Evolutionary conservation across 2,329 filamentous ascomycete species (phyloP).

Genomic region (Scopulariopsis brevicaulis): DNA sequence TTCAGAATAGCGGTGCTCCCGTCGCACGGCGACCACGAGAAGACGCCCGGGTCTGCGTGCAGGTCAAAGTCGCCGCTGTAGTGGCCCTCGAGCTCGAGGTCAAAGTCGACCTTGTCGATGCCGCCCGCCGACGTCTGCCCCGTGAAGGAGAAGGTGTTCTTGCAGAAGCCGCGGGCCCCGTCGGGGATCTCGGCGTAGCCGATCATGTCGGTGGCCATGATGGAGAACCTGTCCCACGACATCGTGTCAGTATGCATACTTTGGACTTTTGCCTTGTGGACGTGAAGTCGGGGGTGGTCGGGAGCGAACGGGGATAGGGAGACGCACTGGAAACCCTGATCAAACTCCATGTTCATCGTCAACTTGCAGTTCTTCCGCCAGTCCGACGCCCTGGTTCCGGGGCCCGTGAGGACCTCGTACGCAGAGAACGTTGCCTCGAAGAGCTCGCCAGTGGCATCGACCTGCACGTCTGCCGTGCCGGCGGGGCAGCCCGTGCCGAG

Average conservation of each 20-base stretch:
- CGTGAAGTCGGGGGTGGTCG: too few relatives aligned
- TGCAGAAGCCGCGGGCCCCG: conserved; percentile 11
- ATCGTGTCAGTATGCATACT: too few relatives aligned
- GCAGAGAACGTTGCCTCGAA: conserved; percentile 15
- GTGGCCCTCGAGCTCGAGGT: conserved; percentile 8
- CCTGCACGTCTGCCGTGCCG: conserved; percentile 12
- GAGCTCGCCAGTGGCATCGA: conserved; percentile 12
- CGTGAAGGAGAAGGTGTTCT: conserved; percentile 15
- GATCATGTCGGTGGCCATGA: conserved; percentile 14
- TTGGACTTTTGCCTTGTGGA: too few relatives aligned
- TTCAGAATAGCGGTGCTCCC: conserved; percentile 16
- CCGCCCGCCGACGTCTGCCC: conserved; percentile 8
- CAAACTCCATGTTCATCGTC: conserved; percentile 14
- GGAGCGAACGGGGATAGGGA: not conserved
- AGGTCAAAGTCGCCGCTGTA: conserved; percentile 13
- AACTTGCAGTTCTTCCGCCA: conserved; percentile 17
- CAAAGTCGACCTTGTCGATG: conserved; percentile 10
- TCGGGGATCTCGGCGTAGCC: conserved; percentile 14
- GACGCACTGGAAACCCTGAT: conserved; percentile 13
- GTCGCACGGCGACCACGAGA: conserved; percentile 13
- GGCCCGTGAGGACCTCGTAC: conserved; percentile 14
- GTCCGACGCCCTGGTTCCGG: conserved; percentile 10
- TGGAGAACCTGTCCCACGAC: conserved; percentile 10
- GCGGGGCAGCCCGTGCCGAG: conserved; percentile 14
- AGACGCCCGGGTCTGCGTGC: conserved; percentile 9